Percentiles rank a stretch among this genome's conserved stretches.
phyloP scores from a whole-genome alignment of 2,329 filamentous ascomycete genomes.

The Diaporthe australafricana region DNA sequence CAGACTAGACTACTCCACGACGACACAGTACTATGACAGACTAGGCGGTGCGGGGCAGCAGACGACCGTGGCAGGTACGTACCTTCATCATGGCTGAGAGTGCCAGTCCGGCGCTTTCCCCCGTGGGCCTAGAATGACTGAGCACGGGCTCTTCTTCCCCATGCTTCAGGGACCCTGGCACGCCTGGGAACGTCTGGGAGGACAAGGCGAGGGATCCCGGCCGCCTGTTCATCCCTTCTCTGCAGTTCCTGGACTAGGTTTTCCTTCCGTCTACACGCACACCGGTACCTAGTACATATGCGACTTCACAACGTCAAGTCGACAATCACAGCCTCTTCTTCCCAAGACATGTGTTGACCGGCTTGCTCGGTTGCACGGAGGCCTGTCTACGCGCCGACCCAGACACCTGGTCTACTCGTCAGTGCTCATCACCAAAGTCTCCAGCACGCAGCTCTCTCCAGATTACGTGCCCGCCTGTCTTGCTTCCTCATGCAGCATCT shows the following conservation, averaged over 20 bases:
- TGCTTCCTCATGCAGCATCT: conserved; percentile 21
- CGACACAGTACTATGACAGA: neutral
- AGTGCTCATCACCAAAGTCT: neutral
- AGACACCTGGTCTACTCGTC: neutral
- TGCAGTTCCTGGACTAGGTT: conserved; percentile 18
- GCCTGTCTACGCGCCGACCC: neutral
- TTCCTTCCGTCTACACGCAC: neutral
- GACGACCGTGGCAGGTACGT: neutral
- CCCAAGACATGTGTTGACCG: neutral
- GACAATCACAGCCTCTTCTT: too few species aligned
- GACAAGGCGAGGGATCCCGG: conserved; percentile 13
- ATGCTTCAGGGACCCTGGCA: neutral
- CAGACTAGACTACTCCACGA: neutral
- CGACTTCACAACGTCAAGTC: too few species aligned
- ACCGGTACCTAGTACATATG: too few species aligned
- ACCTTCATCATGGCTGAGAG: neutral
- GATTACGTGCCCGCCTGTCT: conserved; percentile 17
- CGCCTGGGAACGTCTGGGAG: neutral
- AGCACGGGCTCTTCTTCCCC: neutral
- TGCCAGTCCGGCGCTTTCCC: neutral
- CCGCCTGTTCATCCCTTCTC: conserved; percentile 27
- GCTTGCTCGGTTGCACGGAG: neutral
- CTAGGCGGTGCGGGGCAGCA: conserved; percentile 7
- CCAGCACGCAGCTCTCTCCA: conserved; percentile 1
- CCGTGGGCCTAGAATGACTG: conserved; percentile 18